phyloP scores from a whole-genome alignment of 2,329 filamentous ascomycete species.

The Neofusicoccum laricinum region DNA sequence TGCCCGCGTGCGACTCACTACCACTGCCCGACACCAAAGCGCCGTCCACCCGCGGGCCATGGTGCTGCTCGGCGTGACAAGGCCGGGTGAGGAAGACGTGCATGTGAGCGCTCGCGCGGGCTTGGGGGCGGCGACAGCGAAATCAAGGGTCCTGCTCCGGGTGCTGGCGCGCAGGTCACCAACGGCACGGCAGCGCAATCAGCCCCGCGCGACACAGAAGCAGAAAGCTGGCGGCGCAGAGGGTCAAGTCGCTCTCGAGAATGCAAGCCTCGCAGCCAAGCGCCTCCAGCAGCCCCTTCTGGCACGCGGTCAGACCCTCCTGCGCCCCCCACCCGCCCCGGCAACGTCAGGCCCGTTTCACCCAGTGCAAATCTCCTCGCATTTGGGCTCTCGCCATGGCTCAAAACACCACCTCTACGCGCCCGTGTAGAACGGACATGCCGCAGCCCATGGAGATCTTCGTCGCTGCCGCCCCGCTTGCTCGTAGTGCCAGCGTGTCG shows the following conservation, averaged over 20 bases:
- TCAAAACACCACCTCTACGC: conserved; percentile 13
- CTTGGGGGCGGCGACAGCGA: neutral
- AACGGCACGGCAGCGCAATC: neutral
- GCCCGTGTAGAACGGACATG: conserved; percentile 12
- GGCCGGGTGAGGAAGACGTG: no score
- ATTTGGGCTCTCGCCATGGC: conserved; percentile 1
- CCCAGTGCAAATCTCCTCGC: conserved; percentile 2
- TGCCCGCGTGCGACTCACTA: neutral
- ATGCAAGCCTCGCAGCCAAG: conserved; percentile 3
- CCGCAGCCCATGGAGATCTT: neutral
- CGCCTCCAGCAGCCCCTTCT: neutral
- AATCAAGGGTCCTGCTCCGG: neutral
- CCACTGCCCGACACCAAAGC: no score
- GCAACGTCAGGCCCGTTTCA: conserved; percentile 4
- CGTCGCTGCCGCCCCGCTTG: neutral
- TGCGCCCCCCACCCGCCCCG: neutral
- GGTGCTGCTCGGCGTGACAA: no score
- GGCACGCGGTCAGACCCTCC: neutral
- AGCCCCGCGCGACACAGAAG: conserved; percentile 6
- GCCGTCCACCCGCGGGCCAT: no score
- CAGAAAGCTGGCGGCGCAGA: neutral
- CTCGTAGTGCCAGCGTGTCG: neutral
- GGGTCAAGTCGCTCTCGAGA: conserved; percentile 6
- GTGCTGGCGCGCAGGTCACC: neutral
- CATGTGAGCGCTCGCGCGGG: neutral